Evolutionary conservation across 2,329 filamentous ascomycete species (phyloP), one percentile per base, ranked within the genome.

Genomic region (Truncatella angustata): DNA sequence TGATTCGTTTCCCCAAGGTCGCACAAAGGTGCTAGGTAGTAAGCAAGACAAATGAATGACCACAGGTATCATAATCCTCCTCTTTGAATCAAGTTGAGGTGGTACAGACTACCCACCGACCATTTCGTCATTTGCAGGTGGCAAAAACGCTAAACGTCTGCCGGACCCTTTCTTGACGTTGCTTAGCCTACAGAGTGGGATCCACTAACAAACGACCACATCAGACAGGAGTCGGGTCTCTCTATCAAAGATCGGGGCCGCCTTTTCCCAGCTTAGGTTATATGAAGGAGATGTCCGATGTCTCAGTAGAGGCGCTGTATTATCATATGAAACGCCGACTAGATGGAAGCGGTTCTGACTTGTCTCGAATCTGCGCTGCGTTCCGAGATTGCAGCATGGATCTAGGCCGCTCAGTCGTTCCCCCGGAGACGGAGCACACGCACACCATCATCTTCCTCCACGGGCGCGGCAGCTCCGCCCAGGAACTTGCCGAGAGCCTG

Each of bases 401-500:
- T 16, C 24, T 51, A 14, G 49, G 23, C 21, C 49, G 37, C 26
- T 51, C 49, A 12, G 32, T 51, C n/a, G 49, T 51, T 16, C 49
- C 35, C 16, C 49, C 49, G 20, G 37, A 51, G 20, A 39, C 34
- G 18, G 32, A 35, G 14, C 71, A 73, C 61, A 69, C 69, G 2
- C 71, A 76, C 59, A 77, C 73, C 1, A 62, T 74, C 42, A 60
- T 76, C 53, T 76, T 77, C 62, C 66, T 77, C 4, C 74, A 77
- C 60, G 73, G 72, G 23, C 73, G 74, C 16, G 73, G 73, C 44
- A 72, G 74, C 60, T 70, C 57, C 5, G 67, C 68, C 12, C 28
- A 51, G n/a, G 62, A 62, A 50, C 70, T 75, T 53, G 54, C 56
- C 20, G 54, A 54, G 12, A 63, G 66, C 1, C 60, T 76, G 2